Evolutionary conservation across 1,139 yeast genomes (phyloP).

Genomic region (Yamadazyma atmosphaerica): DNA sequence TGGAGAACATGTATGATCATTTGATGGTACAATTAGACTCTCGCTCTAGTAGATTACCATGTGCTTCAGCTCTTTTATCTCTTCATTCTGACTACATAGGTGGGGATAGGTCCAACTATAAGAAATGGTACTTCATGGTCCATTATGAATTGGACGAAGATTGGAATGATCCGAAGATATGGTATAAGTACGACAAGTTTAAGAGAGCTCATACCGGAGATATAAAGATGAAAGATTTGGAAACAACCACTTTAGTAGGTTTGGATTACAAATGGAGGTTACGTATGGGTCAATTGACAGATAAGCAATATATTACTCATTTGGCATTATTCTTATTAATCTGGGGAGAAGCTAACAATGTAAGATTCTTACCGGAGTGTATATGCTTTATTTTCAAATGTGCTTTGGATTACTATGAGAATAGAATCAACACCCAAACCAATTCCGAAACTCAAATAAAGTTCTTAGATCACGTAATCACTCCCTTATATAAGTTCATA

Average conservation of each 20-base stretch:
- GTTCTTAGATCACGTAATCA: conserved; percentile 40
- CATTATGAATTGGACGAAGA: conserved; percentile 24
- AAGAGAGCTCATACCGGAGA: not conserved
- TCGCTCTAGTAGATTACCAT: conserved; percentile 38
- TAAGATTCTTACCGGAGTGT: conserved; percentile 46
- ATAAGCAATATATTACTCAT: conserved; percentile 27
- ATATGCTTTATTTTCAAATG: conserved; percentile 39
- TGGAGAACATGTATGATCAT: conserved; percentile 36
- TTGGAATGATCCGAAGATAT: conserved; percentile 13
- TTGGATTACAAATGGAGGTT: conserved; percentile 24
- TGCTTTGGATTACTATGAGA: conserved; percentile 24
- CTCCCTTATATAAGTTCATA: conserved; percentile 46
- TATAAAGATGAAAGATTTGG: conserved; percentile 7
- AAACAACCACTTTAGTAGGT: conserved; percentile 17
- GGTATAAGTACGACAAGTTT: conserved; percentile 13
- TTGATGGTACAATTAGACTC: conserved; percentile 44
- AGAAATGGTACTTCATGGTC: conserved; percentile 44
- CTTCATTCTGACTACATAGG: conserved; percentile 46
- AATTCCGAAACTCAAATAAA: conserved; percentile 9
- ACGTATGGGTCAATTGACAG: conserved; percentile 19
- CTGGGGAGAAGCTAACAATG: conserved; percentile 48
- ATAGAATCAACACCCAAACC: not conserved
- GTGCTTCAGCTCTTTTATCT: conserved; percentile 34
- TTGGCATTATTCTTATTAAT: conserved; percentile 35
- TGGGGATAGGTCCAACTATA: conserved; percentile 39